Evolutionary conservation across 148 eudicot genomes (phyloP).

Genomic region (Nepenthes mirabilis): DNA sequence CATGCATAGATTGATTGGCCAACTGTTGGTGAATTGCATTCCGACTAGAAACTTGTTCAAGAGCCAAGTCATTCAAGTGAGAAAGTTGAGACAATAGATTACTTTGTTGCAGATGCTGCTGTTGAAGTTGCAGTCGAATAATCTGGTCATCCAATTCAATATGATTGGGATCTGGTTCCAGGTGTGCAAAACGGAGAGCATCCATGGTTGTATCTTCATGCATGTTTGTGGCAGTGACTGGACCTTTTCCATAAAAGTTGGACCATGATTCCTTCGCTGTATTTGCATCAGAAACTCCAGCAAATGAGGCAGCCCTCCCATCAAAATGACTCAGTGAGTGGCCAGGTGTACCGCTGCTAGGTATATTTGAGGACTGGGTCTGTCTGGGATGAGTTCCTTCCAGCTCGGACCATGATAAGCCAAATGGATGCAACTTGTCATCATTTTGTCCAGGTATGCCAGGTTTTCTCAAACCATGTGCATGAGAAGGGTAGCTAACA

Average conservation of each 20-base stretch:
- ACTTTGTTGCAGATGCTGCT: slow-evolving; percentile 43
- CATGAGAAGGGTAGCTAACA: slow-evolving; percentile 22
- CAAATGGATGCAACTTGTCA: slow-evolving; percentile 83
- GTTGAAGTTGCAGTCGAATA: slow-evolving; percentile 38
- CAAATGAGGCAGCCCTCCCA: slow-evolving; percentile 32
- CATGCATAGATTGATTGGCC: slow-evolving; percentile 42
- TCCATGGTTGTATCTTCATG: slow-evolving; percentile 41
- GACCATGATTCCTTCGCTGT: slow-evolving; percentile 42
- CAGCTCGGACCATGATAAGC: slow-evolving; percentile 90
- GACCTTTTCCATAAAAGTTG: slow-evolving; percentile 28
- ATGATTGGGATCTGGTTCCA: slow-evolving; percentile 49
- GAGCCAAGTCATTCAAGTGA: slow-evolving; percentile 40
- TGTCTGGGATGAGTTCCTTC: slow-evolving; percentile 42
- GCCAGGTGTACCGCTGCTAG: slow-evolving; percentile 28
- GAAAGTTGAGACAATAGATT: slow-evolving; percentile 37
- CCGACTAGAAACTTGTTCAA: slow-evolving; percentile 33
- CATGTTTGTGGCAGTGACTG: slow-evolving; percentile 33
- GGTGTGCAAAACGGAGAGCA: slow-evolving; percentile 27
- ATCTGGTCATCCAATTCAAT: slow-evolving; percentile 53
- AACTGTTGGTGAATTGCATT: slow-evolving; percentile 47
- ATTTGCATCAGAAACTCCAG: slow-evolving; percentile 30
- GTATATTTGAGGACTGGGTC: slow-evolving; percentile 21
- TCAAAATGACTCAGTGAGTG: slow-evolving; percentile 24
- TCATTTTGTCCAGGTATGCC: slow-evolving; percentile 22
- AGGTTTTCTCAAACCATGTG: slow-evolving; percentile 26